Evolutionary conservation across 2,329 filamentous ascomycete species (phyloP).

Genomic region (Ophiognomonia clavigignenti-juglandacearum): DNA sequence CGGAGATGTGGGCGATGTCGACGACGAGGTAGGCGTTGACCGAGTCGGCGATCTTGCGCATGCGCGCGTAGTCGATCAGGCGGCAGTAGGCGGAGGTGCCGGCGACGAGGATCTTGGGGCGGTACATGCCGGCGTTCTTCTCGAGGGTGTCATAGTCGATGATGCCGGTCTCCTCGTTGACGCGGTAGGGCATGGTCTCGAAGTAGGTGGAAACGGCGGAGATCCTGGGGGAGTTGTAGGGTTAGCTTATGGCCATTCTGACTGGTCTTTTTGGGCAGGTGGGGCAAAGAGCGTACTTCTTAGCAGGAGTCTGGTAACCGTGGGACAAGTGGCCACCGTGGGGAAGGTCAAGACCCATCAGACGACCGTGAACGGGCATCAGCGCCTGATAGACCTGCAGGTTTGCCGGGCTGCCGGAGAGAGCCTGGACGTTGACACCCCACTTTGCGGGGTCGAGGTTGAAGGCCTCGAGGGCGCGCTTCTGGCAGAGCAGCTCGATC

Average conservation of each 20-base stretch:
- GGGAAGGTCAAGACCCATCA: slow-evolving; percentile 95
- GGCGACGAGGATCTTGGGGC: slow-evolving; percentile 92
- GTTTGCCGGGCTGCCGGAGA: slow-evolving; percentile 92
- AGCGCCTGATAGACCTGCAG: slow-evolving; percentile 97
- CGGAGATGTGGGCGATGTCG: slow-evolving; percentile 98
- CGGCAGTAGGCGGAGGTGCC: slow-evolving; percentile 98
- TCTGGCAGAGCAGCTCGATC: slow-evolving; percentile 93
- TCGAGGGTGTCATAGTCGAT: slow-evolving; percentile 95
- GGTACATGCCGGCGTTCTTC: slow-evolving; percentile 85
- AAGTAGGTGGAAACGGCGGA: slow-evolving; percentile 98
- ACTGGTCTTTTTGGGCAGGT: too few relatives aligned
- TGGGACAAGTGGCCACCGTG: slow-evolving; percentile 94
- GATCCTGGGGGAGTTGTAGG: too few relatives aligned
- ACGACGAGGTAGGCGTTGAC: slow-evolving; percentile 93
- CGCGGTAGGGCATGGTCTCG: slow-evolving; percentile 95
- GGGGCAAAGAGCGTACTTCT: slow-evolving; percentile 63
- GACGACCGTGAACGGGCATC: slow-evolving; percentile 88
- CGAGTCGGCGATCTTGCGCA: slow-evolving; percentile 92
- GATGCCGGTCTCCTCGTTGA: slow-evolving; percentile 83
- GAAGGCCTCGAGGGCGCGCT: slow-evolving; percentile 88
- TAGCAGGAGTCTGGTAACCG: slow-evolving; percentile 92
- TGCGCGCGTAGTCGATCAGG: slow-evolving; percentile 91
- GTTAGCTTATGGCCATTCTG: too few relatives aligned
- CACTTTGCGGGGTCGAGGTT: slow-evolving; percentile 81
- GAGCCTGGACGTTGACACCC: slow-evolving; percentile 97